Evolutionary conservation across 2,329 filamentous ascomycete genomes (phyloP).

Genomic region (Aspergillus tamarii): DNA sequence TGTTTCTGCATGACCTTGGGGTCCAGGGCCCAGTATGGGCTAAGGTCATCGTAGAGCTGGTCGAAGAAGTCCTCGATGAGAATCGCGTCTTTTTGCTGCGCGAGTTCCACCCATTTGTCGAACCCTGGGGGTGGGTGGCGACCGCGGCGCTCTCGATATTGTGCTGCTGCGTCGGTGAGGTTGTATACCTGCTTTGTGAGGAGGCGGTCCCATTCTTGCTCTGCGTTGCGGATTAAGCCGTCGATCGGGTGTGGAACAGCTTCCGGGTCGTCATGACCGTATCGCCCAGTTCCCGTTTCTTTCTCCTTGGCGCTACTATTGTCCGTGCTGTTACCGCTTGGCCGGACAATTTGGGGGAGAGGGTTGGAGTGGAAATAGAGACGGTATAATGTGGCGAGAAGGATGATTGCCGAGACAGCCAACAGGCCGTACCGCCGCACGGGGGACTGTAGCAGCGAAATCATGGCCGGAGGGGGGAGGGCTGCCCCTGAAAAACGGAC

Average conservation of each 20-base stretch:
- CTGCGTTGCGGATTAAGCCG: background rate
- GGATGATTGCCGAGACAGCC: background rate
- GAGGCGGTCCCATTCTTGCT: background rate
- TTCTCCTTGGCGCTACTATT: background rate
- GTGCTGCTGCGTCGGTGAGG: background rate
- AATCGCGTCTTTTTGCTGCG: constrained; percentile 44
- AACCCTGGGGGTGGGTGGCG: background rate
- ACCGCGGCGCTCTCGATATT: background rate
- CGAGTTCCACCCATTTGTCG: constrained; percentile 31
- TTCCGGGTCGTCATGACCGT: background rate
- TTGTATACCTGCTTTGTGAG: background rate
- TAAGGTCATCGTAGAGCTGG: constrained; percentile 54
- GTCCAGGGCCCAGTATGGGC: constrained; percentile 53
- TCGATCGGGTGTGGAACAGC: background rate
- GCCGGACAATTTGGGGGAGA: background rate
- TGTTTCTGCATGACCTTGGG: constrained; percentile 47
- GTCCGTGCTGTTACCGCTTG: background rate
- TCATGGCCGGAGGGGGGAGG: background rate
- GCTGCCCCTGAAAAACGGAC: background rate
- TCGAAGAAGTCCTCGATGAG: constrained; percentile 57
- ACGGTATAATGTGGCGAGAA: background rate
- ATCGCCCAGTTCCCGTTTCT: background rate
- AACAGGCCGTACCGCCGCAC: background rate
- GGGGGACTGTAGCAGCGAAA: background rate
- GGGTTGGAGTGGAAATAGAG: background rate